These are phyloP conservation scores for Cystofilobasidium ferigula DNA, from an alignment of 768 basidiomycete genomes.

Conservation along the genomic window DNA sequence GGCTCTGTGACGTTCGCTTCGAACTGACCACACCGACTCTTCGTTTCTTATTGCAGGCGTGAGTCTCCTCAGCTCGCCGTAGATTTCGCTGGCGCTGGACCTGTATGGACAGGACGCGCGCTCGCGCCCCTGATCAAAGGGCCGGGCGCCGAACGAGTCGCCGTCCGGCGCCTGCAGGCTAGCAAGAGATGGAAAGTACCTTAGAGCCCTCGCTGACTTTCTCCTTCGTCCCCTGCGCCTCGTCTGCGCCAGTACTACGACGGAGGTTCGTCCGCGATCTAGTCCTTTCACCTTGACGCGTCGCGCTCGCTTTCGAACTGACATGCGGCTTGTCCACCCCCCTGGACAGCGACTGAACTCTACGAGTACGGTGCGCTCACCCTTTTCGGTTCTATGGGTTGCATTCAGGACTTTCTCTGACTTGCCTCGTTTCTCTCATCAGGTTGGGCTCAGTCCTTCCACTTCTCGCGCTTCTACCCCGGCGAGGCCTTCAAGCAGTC, in stretches of 20 bases:
- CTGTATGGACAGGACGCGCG: too few relatives aligned
- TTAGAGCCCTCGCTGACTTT: not conserved
- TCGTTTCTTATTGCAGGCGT: not conserved
- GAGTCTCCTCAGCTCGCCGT: not conserved
- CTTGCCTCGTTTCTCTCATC: not conserved
- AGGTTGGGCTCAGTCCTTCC: constrained; percentile 57
- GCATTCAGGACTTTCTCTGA: not conserved
- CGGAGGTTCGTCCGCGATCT: constrained; percentile 51
- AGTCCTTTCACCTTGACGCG: not conserved
- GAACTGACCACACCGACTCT: too few relatives aligned
- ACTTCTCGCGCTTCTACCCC: constrained; percentile 93
- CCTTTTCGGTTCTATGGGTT: too few relatives aligned
- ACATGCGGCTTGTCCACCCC: not conserved
- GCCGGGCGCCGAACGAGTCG: too few relatives aligned
- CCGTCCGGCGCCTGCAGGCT: too few relatives aligned
- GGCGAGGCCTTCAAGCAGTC: constrained; percentile 46
- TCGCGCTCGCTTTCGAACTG: not conserved
- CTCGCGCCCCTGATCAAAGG: too few relatives aligned
- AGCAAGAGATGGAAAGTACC: not conserved
- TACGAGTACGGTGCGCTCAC: constrained; percentile 68
- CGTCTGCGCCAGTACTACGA: constrained; percentile 49
- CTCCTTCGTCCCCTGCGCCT: not conserved
- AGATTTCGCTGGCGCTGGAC: not conserved
- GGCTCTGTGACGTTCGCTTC: too few relatives aligned
- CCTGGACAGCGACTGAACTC: constrained; percentile 53